Evolutionary conservation across 768 basidiomycete genomes (phyloP), one percentile per base, ranked within the genome.

Genomic region (Suillus subaureus): DNA sequence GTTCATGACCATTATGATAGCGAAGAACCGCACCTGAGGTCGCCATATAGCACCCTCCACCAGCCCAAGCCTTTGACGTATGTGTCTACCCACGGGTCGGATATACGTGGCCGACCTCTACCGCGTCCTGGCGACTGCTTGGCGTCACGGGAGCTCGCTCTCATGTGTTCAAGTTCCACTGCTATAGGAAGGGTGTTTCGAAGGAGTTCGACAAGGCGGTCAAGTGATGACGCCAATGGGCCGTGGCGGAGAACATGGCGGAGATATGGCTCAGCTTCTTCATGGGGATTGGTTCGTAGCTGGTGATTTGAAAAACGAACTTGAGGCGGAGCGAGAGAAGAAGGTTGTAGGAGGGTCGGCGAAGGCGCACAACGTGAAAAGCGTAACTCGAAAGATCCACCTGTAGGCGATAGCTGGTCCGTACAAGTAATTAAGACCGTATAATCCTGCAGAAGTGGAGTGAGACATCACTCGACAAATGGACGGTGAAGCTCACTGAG

Each of bases 1-100:
- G 31, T 35, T 26, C 16, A 23, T 45, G 12, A 45, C 31, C 13
- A 23, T 16, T n/a, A n/a, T n/a, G n/a, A 33, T 16, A 42, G 23
- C n/a, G 18, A 61, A 40, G 26, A 49, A 21, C 72, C 79, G 28
- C 71, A 91, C 91, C 84, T 84, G 31, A 87, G 79, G 73, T 91
- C 87, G 8, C 86, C 83, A 65, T 92, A 91, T 56, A 93, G 75
- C 28, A 94, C 77, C 61, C 93, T 81, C 77, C 89, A 94, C 93
- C 93, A 94, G 3, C 90, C 90, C 60, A 89, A 87, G 15, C 89
- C 86, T 78, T 94, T 94, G 6, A 90, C 85, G 72, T 90, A 88
- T n/a, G 85, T 84, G 69, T 90, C 89, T 26, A 93, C 79, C 69
- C 72, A 75, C 4, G 68, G 70, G 51, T 73, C 67, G 70, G 80